phyloP scores from a whole-genome alignment of 2,329 filamentous ascomycete genomes.

The Cladosporium cucumerinum region DNA sequence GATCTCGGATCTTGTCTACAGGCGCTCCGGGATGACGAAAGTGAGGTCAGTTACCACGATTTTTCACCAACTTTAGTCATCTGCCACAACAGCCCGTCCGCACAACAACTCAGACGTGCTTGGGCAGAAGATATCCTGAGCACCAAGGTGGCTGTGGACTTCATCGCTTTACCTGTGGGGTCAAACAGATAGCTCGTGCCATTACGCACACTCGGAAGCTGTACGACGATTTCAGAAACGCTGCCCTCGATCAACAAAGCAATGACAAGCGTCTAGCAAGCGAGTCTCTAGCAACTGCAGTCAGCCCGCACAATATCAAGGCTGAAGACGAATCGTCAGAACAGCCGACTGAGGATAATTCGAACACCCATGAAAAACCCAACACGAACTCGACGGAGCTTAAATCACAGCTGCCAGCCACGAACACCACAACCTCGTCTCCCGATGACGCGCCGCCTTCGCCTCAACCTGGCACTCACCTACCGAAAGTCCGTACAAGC shows the following conservation, averaged over 20 bases:
- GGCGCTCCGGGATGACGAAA: background rate
- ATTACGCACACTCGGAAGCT: background rate
- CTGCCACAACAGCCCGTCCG: background rate
- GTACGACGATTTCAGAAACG: background rate
- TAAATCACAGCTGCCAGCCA: background rate
- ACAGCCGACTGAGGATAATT: background rate
- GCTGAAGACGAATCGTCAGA: background rate
- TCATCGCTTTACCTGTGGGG: background rate
- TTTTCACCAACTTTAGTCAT: background rate
- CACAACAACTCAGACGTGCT: background rate
- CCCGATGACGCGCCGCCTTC: too few species aligned
- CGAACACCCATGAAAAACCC: background rate
- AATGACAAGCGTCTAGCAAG: background rate
- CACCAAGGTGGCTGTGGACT: background rate
- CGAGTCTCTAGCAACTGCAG: background rate
- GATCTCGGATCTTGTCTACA: background rate
- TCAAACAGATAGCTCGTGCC: constrained; percentile 17
- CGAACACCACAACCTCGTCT: background rate
- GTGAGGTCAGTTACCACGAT: background rate
- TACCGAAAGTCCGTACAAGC: background rate
- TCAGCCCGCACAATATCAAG: background rate
- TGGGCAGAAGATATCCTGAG: background rate
- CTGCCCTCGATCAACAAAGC: background rate
- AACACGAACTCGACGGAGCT: background rate
- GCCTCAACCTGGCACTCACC: background rate